Base-by-base conservation (phyloP, 257 asterid genomes). In the Solanum ossicruentum region DNA sequence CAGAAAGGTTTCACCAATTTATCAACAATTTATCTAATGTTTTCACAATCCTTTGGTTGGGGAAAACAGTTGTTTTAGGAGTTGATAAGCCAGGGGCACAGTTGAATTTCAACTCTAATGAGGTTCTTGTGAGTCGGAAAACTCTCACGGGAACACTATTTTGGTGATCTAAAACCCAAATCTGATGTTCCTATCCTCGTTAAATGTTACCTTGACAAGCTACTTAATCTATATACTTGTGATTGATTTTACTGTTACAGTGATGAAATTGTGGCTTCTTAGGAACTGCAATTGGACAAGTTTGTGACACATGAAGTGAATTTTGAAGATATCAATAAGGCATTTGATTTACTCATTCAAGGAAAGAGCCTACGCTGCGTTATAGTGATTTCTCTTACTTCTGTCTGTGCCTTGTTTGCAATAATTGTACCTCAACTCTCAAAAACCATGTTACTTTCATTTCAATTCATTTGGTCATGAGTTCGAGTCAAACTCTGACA, bases 301-400 rank as follows among this genome's bases (percentile, higher is more conserved):
- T 95, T 93, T 85, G 99, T 94, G 87, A 93, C 99, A 0, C 97
- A 94, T 57, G 99, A 94, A 88, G 91, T 95, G 85, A 79, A 87
- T 12, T 91, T 94, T 55, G 88, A 88, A 66, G 94, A 95, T 39
- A 94, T 95, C 66, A 92, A 94, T 88, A 88, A 88, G 88, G 98
- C 99, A 39, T 91, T 95, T 7, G 95, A 95, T 26, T 84, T 95
- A 12, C 91, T 95, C 45, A 13, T 92, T 39, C 85, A 91, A 85
- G 97, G 98, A 7, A 91, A 94, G 90, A 88, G 98, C 90, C 91
- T 95, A 43, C 91, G 96, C 55, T 93, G 98, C 85, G 97, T 95
- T 87, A 94, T 95, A 90, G 88, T 93, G 89, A 91, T 66, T 15
- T 55, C 10, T 26, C 7, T 28, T 15, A 17, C 28, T 23, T 36